Conservation (phyloP, 2,329 filamentous ascomycete genomes). For the Mycocentrospora acerina region DNA sequence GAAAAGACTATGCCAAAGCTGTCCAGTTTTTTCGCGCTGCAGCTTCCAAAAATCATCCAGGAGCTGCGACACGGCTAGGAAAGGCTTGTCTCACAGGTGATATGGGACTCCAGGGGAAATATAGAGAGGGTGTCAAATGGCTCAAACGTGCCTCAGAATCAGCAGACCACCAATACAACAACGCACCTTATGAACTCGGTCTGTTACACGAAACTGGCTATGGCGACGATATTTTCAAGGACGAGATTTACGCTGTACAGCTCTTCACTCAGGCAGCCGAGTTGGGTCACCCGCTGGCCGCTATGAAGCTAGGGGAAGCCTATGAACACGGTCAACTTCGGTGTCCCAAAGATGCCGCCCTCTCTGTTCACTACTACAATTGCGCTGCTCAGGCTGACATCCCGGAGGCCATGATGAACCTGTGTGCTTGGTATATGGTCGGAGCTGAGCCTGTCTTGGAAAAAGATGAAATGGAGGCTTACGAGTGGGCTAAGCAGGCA, state of each 20-base stretch:
- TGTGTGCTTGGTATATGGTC: slow-evolving; percentile 98
- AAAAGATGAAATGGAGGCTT: slow-evolving; percentile 94
- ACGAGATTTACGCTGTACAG: slow-evolving; percentile 87
- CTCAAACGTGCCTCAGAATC: slow-evolving; percentile 89
- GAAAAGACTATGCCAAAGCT: slow-evolving; percentile 85
- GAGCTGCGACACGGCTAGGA: slow-evolving; percentile 88
- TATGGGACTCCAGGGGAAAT: slow-evolving; percentile 78
- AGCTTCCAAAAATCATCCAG: slow-evolving; percentile 91
- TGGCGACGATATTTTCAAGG: slow-evolving; percentile 89
- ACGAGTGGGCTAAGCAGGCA: slow-evolving; percentile 89
- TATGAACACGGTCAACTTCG: slow-evolving; percentile 89
- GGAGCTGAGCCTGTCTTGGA: slow-evolving; percentile 89
- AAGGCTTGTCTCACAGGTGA: slow-evolving; percentile 88
- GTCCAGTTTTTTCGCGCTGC: slow-evolving; percentile 90
- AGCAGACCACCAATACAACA: slow-evolving; percentile 88
- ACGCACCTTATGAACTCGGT: slow-evolving; percentile 87
- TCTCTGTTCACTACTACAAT: slow-evolving; percentile 98
- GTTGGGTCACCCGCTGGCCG: slow-evolving; percentile 82
- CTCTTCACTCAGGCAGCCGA: slow-evolving; percentile 94
- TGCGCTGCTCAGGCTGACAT: slow-evolving; percentile 83
- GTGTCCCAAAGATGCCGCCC: slow-evolving; percentile 85
- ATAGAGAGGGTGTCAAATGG: slow-evolving; percentile 94
- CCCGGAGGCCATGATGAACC: slow-evolving; percentile 90
- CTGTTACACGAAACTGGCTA: slow-evolving; percentile 89
- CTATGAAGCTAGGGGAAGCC: slow-evolving; percentile 87